Base-by-base conservation (phyloP, 2,329 filamentous ascomycete species). In the Alternaria sp. region DNA sequence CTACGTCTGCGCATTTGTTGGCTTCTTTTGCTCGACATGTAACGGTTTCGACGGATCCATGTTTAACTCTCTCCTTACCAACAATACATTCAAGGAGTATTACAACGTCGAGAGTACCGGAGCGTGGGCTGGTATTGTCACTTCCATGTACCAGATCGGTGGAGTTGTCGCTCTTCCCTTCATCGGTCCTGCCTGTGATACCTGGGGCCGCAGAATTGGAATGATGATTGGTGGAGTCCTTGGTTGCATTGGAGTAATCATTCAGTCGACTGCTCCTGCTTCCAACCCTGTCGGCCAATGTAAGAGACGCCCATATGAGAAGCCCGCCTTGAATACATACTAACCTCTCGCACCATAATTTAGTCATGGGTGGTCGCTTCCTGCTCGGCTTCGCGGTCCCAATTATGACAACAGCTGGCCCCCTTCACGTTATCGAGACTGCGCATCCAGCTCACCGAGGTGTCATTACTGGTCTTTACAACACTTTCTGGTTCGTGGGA, bases 31-130 rank as follows among this genome's bases (percentile, higher is more conserved):
- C 61, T 84, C 82, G 24, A 86, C 83, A 8, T 83, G 84, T 80
- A 86, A 87, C 71, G 86, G 86, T 28, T 88, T 85, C 63, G 86
- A 88, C 64, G 85, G 85, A 38, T 85, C 83, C 28, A 80, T 89
- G 51, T 85, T 87, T 68, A 83, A 82, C 57, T 82, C 82, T 36
- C 73, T 87, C 24, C 61, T 66, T 32, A 64, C 82, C 39, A 86
- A 87, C 75, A 77, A 76, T 28, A 63, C 68, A 16, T 83, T 83
- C 73, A 71, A 79, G 38, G 64, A 74, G 5, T 80, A 79, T 66
- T 84, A 82, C 71, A 62, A 80, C 36, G 81, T 78, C 30, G 66
- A 71, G 12, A 77, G 77, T 48, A 74, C 75, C 14, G 82, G 82
- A 28, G 76, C 77, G 24, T 81, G 81, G 80, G 77, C 80, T 9